Evolutionary conservation across 78 protist species (phyloP).

Genomic region (Reticulomyxa filosa): DNA sequence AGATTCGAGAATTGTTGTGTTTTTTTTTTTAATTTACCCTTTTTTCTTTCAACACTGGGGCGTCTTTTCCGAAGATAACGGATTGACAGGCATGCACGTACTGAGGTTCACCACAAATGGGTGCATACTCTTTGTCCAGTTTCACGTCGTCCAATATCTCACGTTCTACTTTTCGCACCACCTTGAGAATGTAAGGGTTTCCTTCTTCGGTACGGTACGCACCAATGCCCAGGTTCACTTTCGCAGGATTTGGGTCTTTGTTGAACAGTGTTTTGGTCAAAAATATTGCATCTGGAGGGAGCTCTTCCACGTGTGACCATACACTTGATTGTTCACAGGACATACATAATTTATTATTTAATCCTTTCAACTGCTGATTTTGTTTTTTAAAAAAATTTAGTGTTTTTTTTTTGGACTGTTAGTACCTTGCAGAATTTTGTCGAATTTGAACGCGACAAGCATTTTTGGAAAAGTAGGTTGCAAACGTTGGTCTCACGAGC

Average conservation of each 20-base stretch:
- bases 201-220: slow-evolving; percentile 77
- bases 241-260: slow-evolving; percentile 7
- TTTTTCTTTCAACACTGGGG: not conserved
- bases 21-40: not conserved
- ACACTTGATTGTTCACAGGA: too few species aligned
- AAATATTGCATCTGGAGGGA: slow-evolving; percentile 37
- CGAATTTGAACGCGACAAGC: too few species aligned
- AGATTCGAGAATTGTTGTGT: too few species aligned
- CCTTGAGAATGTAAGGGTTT: slow-evolving; percentile 52
- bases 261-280: slow-evolving; percentile 17
- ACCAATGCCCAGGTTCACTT: slow-evolving; percentile 57
- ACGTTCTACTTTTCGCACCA: not conserved
- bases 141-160: not conserved
- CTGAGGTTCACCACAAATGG: slow-evolving; percentile 59
- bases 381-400: too few species aligned
- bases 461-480: too few species aligned
- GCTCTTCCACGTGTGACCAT: too few species aligned
- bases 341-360: too few species aligned
- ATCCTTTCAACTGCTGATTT: too few species aligned
- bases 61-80: slow-evolving; percentile 37
- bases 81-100: slow-evolving; percentile 31
- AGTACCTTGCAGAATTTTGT: too few species aligned
- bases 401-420: too few species aligned
- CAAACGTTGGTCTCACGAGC: too few species aligned
- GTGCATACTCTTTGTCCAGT: slow-evolving; percentile 57